Conservation (phyloP, 345 rosid genomes). For the Citropsis articulata region DNA sequence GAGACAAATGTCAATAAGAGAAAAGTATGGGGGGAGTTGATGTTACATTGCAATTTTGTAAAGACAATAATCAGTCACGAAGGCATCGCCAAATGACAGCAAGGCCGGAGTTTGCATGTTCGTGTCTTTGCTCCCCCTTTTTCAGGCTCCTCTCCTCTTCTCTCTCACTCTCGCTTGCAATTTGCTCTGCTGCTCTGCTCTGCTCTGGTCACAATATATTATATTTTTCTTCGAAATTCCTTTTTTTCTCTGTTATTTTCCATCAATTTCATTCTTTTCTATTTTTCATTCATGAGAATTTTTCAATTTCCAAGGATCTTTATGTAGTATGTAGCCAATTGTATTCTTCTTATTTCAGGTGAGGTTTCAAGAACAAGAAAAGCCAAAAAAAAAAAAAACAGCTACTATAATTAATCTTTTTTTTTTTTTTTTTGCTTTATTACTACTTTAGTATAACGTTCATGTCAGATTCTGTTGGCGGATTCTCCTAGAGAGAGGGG, state of each 20-base stretch:
- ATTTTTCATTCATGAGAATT: too few species aligned
- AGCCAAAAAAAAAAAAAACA: too few species aligned
- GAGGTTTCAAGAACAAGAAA: background rate
- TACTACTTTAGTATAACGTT: background rate
- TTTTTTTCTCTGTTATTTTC: background rate
- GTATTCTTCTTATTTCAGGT: background rate
- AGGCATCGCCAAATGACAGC: background rate
- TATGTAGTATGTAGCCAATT: background rate
- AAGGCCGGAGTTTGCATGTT: constrained; percentile 1
- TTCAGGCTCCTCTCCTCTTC: background rate
- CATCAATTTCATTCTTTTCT: background rate
- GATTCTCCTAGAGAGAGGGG: constrained; percentile 18
- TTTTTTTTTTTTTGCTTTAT: background rate
- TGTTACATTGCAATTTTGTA: background rate
- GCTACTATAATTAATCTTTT: too few species aligned
- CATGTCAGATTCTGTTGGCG: constrained; percentile 29
- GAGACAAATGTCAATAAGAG: background rate
- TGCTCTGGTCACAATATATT: background rate
- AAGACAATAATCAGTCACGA: too few species aligned
- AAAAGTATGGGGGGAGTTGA: background rate
- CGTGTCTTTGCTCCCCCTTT: background rate
- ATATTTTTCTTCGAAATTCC: too few species aligned
- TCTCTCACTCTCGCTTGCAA: background rate
- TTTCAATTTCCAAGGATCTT: background rate
- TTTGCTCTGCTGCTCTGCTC: background rate